Evolutionary conservation across 371 early-diverging fungal species (phyloP).

Genomic region (Mortierella sp.): DNA sequence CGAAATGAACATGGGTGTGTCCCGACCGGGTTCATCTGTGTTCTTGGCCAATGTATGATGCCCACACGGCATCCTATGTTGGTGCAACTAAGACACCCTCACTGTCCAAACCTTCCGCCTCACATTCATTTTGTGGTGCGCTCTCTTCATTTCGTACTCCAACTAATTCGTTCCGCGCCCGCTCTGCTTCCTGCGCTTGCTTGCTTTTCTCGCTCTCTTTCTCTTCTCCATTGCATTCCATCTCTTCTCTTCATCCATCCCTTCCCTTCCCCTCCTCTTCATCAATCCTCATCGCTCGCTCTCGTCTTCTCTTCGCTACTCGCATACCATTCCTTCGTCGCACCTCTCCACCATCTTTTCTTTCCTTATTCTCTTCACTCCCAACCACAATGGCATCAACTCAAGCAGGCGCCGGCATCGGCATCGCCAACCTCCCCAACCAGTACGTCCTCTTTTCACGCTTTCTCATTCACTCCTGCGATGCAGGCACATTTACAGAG

Average conservation of each 20-base stretch:
- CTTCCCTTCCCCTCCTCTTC: not conserved
- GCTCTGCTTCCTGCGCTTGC: not conserved
- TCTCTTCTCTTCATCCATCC: not conserved
- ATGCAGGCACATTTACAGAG: not conserved
- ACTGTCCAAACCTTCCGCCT: too few species aligned
- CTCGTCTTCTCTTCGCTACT: not conserved
- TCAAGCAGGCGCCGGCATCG: conserved; percentile 83
- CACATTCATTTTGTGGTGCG: not conserved
- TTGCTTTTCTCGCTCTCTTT: not conserved
- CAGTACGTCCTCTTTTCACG: conserved; percentile 82
- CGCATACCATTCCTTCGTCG: not conserved
- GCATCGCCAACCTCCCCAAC: conserved; percentile 99
- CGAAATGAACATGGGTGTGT: too few species aligned
- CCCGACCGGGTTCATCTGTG: too few species aligned
- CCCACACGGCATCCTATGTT: too few species aligned
- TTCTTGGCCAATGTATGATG: too few species aligned
- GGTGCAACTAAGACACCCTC: too few species aligned
- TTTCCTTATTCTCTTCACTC: not conserved
- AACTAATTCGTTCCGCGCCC: not conserved
- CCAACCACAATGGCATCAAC: conserved; percentile 61
- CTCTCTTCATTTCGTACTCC: not conserved
- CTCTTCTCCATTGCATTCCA: not conserved
- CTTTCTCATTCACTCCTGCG: conserved; percentile 94
- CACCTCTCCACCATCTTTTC: not conserved
- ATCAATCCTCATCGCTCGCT: not conserved